A percentile compares a stretch with the other conserved stretches of the same genome.
phyloP scores from a whole-genome alignment of 495 filamentous ascomycete species.

The Geopyxis carbonaria region DNA sequence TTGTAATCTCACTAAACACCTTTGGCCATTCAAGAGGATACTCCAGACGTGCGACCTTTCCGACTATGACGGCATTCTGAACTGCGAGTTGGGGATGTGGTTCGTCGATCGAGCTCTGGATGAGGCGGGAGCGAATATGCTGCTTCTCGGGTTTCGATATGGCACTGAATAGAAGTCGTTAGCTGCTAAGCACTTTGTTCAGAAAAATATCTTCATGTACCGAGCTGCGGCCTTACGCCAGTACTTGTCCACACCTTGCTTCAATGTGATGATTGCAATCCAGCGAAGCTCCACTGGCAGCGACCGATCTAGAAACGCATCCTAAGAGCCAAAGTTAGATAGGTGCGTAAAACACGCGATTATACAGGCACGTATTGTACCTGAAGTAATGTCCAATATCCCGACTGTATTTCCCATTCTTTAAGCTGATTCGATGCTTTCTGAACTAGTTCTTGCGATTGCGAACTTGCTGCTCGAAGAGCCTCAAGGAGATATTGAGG shows the following conservation, averaged over 20 bases:
- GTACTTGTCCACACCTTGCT: constrained; percentile 87
- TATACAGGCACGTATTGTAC: constrained; percentile 29
- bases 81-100: constrained; percentile 53
- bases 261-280: constrained; percentile 81
- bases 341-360: background rate
- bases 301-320: constrained; percentile 58
- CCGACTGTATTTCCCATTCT: constrained; percentile 59
- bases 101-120: constrained; percentile 59
- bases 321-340: constrained; percentile 29
- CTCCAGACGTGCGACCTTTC: constrained; percentile 76
- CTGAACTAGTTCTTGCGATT: constrained; percentile 55
- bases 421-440: constrained; percentile 68
- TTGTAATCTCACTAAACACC: constrained; percentile 40
- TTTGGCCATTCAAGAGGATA: constrained; percentile 71
- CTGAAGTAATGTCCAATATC: constrained; percentile 69
- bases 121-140: constrained; percentile 50
- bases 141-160: constrained; percentile 59
- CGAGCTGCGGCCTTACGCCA: constrained; percentile 63
- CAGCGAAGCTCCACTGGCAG: constrained; percentile 62
- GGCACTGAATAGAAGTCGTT: constrained; percentile 33
- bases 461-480: constrained; percentile 55
- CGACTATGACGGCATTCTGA: constrained; percentile 71
- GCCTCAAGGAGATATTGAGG: constrained; percentile 53
- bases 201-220: constrained; percentile 23
- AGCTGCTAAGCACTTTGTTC: background rate